Evolutionary conservation across 169 alveolate genomes (phyloP), one percentile per base, ranked within the genome.

Genomic region (Plasmodium vivax): DNA sequence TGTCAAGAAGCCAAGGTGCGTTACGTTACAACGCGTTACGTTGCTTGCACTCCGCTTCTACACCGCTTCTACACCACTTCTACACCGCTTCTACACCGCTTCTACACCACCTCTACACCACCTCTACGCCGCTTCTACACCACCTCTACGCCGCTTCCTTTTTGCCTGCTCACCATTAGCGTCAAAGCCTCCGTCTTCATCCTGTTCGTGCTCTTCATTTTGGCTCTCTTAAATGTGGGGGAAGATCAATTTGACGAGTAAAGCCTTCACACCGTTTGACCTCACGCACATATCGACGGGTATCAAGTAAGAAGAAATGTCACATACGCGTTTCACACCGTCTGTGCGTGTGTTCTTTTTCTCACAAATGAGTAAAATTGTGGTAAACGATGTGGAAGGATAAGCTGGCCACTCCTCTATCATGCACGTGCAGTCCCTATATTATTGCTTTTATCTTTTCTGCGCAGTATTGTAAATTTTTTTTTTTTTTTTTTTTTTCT

Each of bases 171-270:
- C 83, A 81, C 94, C 91, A 82, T 81, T 81, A 81, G 74, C 32
- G 75, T 68, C 74, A 82, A 71, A 47, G 91, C 85, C 56, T 87
- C 72, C 41, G 83, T 75, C 36, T 87, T 87, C 58, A 87, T 87
- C 51, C 32, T 75, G 43, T 54, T 54, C 30, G 73, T 54, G 23
- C 47, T 71, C 81, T 85, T 74, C 85, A 87, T 75, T 54, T 51
- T 56, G n/a, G 19, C n/a, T 10, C 82, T 87, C 72, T 54, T 23
- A 68, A 68, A 68, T 30, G 38, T 30, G n/a, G 6, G 77, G n/a
- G 27, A 68, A 68, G 38, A 68, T 27, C 32, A 68, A 68, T 27
- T 8, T 30, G 38, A 68, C n/a, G 77, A 19, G 38, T 19, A 27
- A 8, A 68, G 1, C 77, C 14, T 23, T 68, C 14, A 30, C 77